Conservation (phyloP, 495 filamentous ascomycete species). For the Lichina pygmaea region DNA sequence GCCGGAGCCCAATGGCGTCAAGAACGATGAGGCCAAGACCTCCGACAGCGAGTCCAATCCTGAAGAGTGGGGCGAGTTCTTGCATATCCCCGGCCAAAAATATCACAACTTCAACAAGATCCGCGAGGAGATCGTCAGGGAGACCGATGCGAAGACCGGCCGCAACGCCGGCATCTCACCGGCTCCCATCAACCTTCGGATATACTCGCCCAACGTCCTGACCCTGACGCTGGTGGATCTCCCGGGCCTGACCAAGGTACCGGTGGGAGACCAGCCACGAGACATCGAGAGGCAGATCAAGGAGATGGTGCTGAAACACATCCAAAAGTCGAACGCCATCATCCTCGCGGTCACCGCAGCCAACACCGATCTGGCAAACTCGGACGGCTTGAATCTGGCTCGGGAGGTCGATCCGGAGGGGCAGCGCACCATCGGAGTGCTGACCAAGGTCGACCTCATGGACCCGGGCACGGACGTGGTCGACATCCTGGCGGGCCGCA, state of each 20-base stretch:
- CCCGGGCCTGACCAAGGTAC: constrained; percentile 91
- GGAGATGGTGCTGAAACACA: constrained; percentile 98
- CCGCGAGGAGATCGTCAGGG: constrained; percentile 86
- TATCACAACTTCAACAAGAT: constrained; percentile 99
- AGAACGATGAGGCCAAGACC: constrained; percentile 33
- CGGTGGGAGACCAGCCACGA: constrained; percentile 91
- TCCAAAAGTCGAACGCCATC: constrained; percentile 93
- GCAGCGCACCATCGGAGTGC: constrained; percentile 91
- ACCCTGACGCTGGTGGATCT: constrained; percentile 95
- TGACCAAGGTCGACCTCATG: constrained; percentile 99
- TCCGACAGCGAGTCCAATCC: constrained; percentile 66
- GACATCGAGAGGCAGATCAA: constrained; percentile 95
- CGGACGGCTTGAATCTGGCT: constrained; percentile 87
- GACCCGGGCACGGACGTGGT: constrained; percentile 98
- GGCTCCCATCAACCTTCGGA: constrained; percentile 83
- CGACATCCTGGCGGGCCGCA: constrained; percentile 92
- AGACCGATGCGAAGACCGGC: constrained; percentile 91
- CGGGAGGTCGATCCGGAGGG: constrained; percentile 95
- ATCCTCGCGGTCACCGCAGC: constrained; percentile 89
- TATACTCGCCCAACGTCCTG: constrained; percentile 94
- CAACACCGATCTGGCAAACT: constrained; percentile 96
- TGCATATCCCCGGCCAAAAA: constrained; percentile 95
- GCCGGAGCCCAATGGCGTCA: constrained; percentile 47
- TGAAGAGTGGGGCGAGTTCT: constrained; percentile 97
- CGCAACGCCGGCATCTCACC: constrained; percentile 92